Evolutionary conservation across 805 yeast genomes (phyloP), one percentile per base, ranked within the genome.

Genomic region (Candida jianshihensis): DNA sequence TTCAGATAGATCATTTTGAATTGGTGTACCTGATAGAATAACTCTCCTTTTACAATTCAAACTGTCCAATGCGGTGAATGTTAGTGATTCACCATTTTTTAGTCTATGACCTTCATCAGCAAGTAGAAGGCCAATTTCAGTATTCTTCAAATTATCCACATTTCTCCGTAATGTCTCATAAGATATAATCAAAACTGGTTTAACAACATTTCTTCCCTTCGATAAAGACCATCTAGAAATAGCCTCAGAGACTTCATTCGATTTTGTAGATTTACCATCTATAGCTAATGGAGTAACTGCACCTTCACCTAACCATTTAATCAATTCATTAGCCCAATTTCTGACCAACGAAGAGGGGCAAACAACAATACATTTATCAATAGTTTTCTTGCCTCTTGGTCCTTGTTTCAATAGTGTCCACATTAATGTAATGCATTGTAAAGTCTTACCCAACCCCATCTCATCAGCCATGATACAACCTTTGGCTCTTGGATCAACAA

Each of bases 401-500:
- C 95, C 80, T 56, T 90, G 98, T 42, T 74, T 75, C 33, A 90
- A 65, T 33, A 90, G 57, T 0, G 97, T 90, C 97, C 97, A 90
- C 84, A 89, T 71, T 22, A 90, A 66, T 0, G 96, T 70, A 24
- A 90, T 71, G 57, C 97, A 90, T 56, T 87, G 96, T 19, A 87
- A 65, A 1, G 96, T 87, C 54, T 87, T 87, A 19, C 96, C 96
- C 27, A 87, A 66, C 4, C 96, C 97, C 97, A 88, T 88, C 58
- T 85, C 97, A 61, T 88, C 97, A 0, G 97, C 97, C 97, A 90
- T 90, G 34, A 90, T 90, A 54, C 97, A 90, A 3, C 98, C 98
- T 51, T 82, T 77, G 0, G 97, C 97, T 24, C 81, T 68, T 7
- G 86, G 73, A 54, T 82, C 87, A 19, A 81, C 73, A 24, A 89